Conservation (phyloP, 768 basidiomycete species). For the Trametes coccinea region DNA sequence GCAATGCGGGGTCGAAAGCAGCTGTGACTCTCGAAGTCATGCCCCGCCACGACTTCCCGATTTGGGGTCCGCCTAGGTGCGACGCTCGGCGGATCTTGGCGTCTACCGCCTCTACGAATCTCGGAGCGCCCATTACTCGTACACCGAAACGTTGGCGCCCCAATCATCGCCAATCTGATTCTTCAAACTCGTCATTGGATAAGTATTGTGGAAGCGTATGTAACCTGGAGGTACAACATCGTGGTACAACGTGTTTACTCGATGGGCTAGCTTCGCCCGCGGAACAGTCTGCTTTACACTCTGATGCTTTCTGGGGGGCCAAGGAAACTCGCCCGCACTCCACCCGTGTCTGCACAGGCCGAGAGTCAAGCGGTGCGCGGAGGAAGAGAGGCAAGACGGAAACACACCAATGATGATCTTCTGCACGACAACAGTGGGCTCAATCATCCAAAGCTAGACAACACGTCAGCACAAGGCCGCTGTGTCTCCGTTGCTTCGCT, state of each 20-base stretch:
- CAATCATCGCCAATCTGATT: background rate
- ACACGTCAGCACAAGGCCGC: background rate
- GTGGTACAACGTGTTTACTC: background rate
- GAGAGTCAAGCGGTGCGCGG: background rate
- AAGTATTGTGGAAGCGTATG: background rate
- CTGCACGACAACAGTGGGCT: constrained; percentile 60
- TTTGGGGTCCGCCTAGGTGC: constrained; percentile 3
- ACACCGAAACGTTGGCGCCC: constrained; percentile 8
- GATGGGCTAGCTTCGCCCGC: too few relatives aligned
- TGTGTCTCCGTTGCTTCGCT: constrained; percentile 1
- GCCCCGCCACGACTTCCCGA: constrained; percentile 12
- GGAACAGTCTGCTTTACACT: constrained; percentile 2
- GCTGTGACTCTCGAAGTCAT: background rate
- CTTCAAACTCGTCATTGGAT: too few relatives aligned
- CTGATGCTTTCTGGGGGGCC: constrained; percentile 60
- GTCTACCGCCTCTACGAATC: constrained; percentile 5
- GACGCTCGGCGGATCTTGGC: constrained; percentile 21
- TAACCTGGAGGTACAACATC: background rate
- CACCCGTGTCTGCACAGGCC: constrained; percentile 50
- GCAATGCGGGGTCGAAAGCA: background rate
- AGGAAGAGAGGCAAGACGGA: background rate
- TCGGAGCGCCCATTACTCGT: constrained; percentile 8
- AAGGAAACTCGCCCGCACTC: constrained; percentile 55
- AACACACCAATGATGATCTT: constrained; percentile 60
- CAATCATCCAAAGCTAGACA: constrained; percentile 52